Evolutionary conservation across 2,329 filamentous ascomycete species (phyloP).

Genomic region (Aspergillus thermomutatus): DNA sequence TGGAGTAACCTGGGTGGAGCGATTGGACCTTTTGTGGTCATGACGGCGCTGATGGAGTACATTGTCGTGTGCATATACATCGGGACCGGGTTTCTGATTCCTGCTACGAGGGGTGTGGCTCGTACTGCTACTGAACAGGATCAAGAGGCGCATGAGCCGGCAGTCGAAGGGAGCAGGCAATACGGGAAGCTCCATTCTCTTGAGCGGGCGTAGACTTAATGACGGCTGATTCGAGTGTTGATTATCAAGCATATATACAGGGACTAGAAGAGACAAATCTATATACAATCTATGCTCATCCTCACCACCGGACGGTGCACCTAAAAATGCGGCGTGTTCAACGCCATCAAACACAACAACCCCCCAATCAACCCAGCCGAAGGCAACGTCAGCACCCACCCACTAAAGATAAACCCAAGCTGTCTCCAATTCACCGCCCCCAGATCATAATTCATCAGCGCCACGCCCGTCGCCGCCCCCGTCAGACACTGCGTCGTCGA

Average conservation of each 20-base stretch:
- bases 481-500: constrained; percentile 39
- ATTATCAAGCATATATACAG: constrained; percentile 28
- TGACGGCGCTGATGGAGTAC: constrained; percentile 21
- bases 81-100: constrained; percentile 13
- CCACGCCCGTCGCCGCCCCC: constrained; percentile 35
- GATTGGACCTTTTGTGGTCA: constrained; percentile 18
- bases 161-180: background rate
- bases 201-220: background rate
- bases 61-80: constrained; percentile 16
- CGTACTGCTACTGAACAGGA: background rate
- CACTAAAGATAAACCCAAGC: constrained; percentile 42
- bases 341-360: constrained; percentile 39
- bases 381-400: constrained; percentile 46
- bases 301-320: background rate
- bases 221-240: no score
- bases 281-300: background rate
- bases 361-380: constrained; percentile 41
- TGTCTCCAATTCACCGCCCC: constrained; percentile 46
- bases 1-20: constrained; percentile 20
- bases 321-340: constrained; percentile 39
- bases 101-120: background rate
- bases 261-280: constrained; percentile 21
- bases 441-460: constrained; percentile 36
- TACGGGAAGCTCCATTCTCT: background rate
- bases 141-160: background rate